Base-by-base conservation (phyloP, 306 rosid species). In the Fragaria iinumae region DNA sequence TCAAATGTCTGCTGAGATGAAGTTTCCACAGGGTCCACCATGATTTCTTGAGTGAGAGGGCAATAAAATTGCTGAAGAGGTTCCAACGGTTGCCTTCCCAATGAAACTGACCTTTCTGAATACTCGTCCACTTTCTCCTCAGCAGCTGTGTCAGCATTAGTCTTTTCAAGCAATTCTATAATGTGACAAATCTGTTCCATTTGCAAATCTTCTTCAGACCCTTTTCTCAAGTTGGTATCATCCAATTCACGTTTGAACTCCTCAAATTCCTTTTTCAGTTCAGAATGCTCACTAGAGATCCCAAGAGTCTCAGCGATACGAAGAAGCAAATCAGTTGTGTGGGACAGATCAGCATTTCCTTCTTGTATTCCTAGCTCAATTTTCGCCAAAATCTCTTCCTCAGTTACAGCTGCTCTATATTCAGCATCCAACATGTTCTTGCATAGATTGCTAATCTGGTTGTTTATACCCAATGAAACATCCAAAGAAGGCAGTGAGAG, bases 11-110 rank as follows among this genome's bases (percentile, higher is more conserved):
- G 84, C 50, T 87, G 84, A 32, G 92, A 74, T 16, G 93, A 83
- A 74, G 88, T 83, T 72, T 91, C 97, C 79, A 91, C 92, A 6
- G 96, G 96, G n/a, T 91, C 93, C 73, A 78, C 86, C 97, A 91
- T 91, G 70, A 91, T 83, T 52, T 85, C 88, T 6, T 4, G 72
- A 43, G 87, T 76, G 71, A 89, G 78, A 20, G 89, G 84, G 41
- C 92, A 91, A 52, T 74, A 56, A 87, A 91, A 91, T 2, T 88
- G 82, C 29, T 73, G 80, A 7, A 87, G 80, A 45, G 92, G 90
- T 59, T 38, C 73, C 77, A 88, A 71, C 0, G 82, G 83, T 74
- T 74, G 85, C 66, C 77, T 80, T 25, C 97, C 92, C 73, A 89
- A 77, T 53, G 90, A 86, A 63, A 77, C 70, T 76, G 87, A 59